Conservation (phyloP, 2,329 filamentous ascomycete genomes). For the Cadophora sp. region DNA sequence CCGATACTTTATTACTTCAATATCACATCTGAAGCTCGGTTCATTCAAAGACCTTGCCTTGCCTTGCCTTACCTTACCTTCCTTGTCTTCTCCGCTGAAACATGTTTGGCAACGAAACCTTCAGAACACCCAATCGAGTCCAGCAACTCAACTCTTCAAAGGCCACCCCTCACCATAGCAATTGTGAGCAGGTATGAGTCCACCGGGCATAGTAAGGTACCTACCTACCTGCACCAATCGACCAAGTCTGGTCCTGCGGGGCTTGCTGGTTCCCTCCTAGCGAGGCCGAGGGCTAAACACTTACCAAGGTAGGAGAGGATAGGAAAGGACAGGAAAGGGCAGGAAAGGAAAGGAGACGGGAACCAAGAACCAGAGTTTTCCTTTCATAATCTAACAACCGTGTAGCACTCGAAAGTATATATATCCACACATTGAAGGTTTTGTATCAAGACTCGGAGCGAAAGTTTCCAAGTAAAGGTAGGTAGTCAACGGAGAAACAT, state of each 20-base stretch:
- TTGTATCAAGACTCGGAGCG: too few relatives aligned
- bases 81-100: constrained; percentile 3
- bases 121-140: not conserved
- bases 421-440: too few relatives aligned
- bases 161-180: too few relatives aligned
- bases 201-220: not conserved
- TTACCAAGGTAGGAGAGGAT: not conserved
- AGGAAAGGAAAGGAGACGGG: too few relatives aligned
- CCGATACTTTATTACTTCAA: constrained; percentile 3
- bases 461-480: too few relatives aligned
- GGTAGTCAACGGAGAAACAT: too few relatives aligned
- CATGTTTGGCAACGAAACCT: not conserved
- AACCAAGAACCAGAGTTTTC: too few relatives aligned
- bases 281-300: not conserved
- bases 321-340: too few relatives aligned
- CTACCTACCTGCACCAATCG: not conserved
- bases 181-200: too few relatives aligned
- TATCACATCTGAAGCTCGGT: not conserved
- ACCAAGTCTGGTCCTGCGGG: not conserved
- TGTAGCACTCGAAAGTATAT: too few relatives aligned
- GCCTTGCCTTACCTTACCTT: too few relatives aligned
- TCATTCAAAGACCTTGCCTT: not conserved
- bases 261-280: not conserved
- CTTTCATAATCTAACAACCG: too few relatives aligned
- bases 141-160: not conserved